Evolutionary conservation across 2,329 filamentous ascomycete species (phyloP).

Genomic region (Eutypella sp.): DNA sequence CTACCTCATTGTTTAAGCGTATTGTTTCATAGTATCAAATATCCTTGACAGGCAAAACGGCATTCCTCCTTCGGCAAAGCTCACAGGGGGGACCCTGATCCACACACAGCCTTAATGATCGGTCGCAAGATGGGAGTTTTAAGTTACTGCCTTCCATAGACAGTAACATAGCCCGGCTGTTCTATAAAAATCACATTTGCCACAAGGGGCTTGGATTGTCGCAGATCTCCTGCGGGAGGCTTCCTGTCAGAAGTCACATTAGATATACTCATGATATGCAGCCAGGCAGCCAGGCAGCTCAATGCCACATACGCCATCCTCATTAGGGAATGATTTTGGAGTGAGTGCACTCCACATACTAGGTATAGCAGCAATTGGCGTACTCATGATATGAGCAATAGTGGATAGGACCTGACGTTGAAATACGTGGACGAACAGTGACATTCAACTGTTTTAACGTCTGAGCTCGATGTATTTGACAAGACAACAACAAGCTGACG

Average conservation of each 20-base stretch:
- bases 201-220: neutral
- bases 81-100: too few species aligned
- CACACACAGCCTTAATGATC: too few species aligned
- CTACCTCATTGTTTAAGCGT: too few species aligned
- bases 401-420: neutral
- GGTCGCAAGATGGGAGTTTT: neutral
- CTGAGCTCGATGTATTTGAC: neutral
- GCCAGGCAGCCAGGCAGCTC: neutral
- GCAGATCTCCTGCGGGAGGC: neutral
- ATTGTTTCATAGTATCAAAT: too few species aligned
- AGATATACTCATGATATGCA: too few species aligned
- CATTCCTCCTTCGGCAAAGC: too few species aligned
- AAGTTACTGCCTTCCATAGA: neutral
- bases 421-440: neutral
- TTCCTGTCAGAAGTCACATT: neutral
- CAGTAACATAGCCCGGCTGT: neutral
- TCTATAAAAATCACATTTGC: neutral
- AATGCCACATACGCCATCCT: too few species aligned
- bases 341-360: too few species aligned
- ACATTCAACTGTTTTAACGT: neutral
- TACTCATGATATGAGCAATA: neutral
- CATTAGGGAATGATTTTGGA: neutral
- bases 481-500: too few species aligned
- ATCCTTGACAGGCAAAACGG: too few species aligned
- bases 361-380: too few species aligned